Evolutionary conservation across 257 asterid genomes (phyloP), one percentile per base, ranked within the genome.

Genomic region (Prunella vulgaris): DNA sequence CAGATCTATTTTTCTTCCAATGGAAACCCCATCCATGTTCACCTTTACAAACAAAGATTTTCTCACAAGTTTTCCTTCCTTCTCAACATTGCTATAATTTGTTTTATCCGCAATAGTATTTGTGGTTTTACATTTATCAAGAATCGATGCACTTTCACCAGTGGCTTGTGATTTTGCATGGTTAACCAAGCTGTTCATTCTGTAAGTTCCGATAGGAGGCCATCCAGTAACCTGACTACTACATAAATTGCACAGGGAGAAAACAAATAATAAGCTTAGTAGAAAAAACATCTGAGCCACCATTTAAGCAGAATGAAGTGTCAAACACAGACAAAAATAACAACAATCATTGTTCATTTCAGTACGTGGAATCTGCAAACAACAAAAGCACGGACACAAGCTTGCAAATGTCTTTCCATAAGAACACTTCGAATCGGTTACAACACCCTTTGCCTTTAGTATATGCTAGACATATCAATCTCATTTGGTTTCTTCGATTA

Each of bases 1-100:
- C 69, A 90, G 83, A 77, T 92, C 98, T 14, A 90, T 82, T 76
- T 90, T 92, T 79, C 98, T 84, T 61, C 98, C 98, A 52, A 92
- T 90, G 3, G 88, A 79, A 59, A 84, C 69, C 78, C 98, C 95
- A 66, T 92, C 98, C 97, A 86, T 85, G 79, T 84, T 85, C 81
- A 88, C 98, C 88, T 93, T 93, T 64, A 93, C 96, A 74, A 86
- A 93, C 20, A 83, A 73, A 48, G 96, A 84, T 20, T 76, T 73
- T 61, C 78, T 87, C 48, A 59, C 32, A 60, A 64, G 62, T 53
- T 79, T 79, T 57, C 71, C 75, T 64, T 64, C 82, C 79, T 75
- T 79, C 5, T 80, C 61, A 22, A 21, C 71, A 44, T 27, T 77
- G 40, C 61, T 66, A 21, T 51, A 71, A 14, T 25, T 38, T 7